phyloP scores from a whole-genome alignment of 208 protist species.

The Crithidia expoeki region DNA sequence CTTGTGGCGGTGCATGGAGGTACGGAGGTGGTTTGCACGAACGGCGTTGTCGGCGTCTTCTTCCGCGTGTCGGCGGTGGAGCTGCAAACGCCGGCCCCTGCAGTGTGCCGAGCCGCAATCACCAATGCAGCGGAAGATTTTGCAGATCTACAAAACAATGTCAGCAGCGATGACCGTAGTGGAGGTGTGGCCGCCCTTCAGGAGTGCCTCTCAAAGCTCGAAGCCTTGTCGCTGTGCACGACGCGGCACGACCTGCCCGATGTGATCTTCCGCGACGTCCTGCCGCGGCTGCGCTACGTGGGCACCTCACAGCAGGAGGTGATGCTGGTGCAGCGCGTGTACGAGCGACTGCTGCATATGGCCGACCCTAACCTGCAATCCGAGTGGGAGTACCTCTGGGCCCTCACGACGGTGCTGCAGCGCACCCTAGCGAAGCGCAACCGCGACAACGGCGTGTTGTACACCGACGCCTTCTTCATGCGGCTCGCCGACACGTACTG shows the following conservation, averaged over 20 bases:
- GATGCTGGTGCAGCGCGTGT: constrained; percentile 66
- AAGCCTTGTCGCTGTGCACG: constrained; percentile 25
- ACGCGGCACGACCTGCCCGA: constrained; percentile 29
- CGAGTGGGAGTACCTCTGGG: constrained; percentile 76
- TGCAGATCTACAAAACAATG: too few species aligned
- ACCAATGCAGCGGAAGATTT: background rate
- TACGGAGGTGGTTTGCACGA: constrained; percentile 23
- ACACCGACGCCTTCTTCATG: constrained; percentile 80
- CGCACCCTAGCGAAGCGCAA: constrained; percentile 47
- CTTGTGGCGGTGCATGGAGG: constrained; percentile 15
- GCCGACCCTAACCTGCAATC: constrained; percentile 38
- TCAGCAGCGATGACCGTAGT: background rate
- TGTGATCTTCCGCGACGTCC: constrained; percentile 49
- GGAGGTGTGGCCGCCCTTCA: constrained; percentile 20
- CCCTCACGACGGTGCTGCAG: constrained; percentile 53
- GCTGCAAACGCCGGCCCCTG: constrained; percentile 3
- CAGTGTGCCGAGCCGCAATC: background rate
- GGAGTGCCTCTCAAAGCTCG: constrained; percentile 34
- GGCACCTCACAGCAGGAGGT: constrained; percentile 64
- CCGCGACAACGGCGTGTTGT: constrained; percentile 42
- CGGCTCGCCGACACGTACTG: constrained; percentile 51
- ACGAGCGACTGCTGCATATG: constrained; percentile 47
- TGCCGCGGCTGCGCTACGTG: constrained; percentile 50
- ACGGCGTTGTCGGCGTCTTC: constrained; percentile 27
- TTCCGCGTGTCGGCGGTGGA: constrained; percentile 17